Evolutionary conservation across 179 eudicot genomes (phyloP).

Genomic region (Silene noctiflora): DNA sequence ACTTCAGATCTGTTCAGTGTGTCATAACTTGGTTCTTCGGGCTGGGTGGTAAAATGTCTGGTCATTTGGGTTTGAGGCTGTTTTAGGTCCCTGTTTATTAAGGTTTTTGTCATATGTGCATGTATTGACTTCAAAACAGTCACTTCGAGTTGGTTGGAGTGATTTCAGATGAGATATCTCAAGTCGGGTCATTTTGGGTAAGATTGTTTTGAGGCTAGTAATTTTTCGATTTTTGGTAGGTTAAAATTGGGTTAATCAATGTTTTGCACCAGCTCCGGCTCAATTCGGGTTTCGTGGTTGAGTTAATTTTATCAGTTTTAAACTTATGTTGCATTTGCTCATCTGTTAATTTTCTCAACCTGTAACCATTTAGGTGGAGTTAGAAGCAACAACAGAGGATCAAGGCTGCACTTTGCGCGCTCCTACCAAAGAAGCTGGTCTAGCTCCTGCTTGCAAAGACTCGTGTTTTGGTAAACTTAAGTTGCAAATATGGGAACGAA

Average conservation of each 20-base stretch:
- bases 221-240: background rate
- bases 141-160: background rate
- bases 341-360: background rate
- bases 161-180: too few relatives aligned
- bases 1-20: background rate
- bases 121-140: background rate
- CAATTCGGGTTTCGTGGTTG: background rate
- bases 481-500: constrained; percentile 72
- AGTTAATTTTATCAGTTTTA: background rate
- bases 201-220: background rate
- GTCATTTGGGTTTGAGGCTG: background rate
- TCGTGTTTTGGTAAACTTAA: constrained; percentile 66
- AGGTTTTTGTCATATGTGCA: background rate
- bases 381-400: constrained; percentile 70
- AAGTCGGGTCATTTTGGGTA: background rate
- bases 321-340: background rate
- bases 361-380: constrained; percentile 55
- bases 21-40: background rate
- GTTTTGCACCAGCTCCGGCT: background rate
- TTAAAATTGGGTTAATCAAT: background rate
- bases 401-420: constrained; percentile 93
- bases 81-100: background rate
- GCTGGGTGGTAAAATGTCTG: background rate
- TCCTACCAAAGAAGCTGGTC: constrained; percentile 80
- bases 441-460: constrained; percentile 94